Percentiles rank a stretch among this genome's conserved stretches.
These are phyloP conservation scores for Neurospora sp. DNA, from an alignment of 495 filamentous ascomycete genomes.

Conservation along the genomic window DNA sequence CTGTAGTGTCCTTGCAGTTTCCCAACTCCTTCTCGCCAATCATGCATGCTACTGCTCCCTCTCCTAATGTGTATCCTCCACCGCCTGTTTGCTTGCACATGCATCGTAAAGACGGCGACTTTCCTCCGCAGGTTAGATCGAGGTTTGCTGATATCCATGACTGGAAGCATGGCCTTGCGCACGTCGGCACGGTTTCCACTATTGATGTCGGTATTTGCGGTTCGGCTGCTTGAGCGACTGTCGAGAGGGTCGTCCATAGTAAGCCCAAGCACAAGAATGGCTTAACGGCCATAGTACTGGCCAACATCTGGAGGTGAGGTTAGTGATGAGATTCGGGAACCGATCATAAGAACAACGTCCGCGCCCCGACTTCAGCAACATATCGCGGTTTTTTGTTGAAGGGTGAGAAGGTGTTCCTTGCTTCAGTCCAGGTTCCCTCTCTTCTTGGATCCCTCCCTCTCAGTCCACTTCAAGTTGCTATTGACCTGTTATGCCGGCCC, in stretches of 20 bases:
- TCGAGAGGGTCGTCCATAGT: slow-evolving; percentile 26
- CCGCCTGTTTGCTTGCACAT: slow-evolving; percentile 50
- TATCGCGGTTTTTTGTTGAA: not conserved
- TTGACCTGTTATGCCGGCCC: not conserved
- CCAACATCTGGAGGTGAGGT: slow-evolving; percentile 25
- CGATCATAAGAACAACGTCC: not conserved
- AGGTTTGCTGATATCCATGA: slow-evolving; percentile 54
- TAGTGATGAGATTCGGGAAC: not conserved
- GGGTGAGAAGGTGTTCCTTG: not conserved
- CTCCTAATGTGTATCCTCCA: slow-evolving; percentile 58
- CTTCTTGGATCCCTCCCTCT: not conserved
- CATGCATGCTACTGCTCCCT: slow-evolving; percentile 56
- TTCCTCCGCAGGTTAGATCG: slow-evolving; percentile 36
- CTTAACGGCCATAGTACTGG: slow-evolving; percentile 35
- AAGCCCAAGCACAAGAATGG: slow-evolving; percentile 21
- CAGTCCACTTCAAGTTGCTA: not conserved
- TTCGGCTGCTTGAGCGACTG: slow-evolving; percentile 12
- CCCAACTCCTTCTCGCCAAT: slow-evolving; percentile 35
- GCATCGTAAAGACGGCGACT: slow-evolving; percentile 44
- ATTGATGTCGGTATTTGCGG: slow-evolving; percentile 27
- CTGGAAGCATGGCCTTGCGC: slow-evolving; percentile 51
- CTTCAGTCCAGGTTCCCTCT: not conserved
- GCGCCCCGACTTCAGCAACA: not conserved
- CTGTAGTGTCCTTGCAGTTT: slow-evolving; percentile 26
- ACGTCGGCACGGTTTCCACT: slow-evolving; percentile 46